phyloP scores from a whole-genome alignment of 345 rosid species.

The Hibiscus trionum region DNA sequence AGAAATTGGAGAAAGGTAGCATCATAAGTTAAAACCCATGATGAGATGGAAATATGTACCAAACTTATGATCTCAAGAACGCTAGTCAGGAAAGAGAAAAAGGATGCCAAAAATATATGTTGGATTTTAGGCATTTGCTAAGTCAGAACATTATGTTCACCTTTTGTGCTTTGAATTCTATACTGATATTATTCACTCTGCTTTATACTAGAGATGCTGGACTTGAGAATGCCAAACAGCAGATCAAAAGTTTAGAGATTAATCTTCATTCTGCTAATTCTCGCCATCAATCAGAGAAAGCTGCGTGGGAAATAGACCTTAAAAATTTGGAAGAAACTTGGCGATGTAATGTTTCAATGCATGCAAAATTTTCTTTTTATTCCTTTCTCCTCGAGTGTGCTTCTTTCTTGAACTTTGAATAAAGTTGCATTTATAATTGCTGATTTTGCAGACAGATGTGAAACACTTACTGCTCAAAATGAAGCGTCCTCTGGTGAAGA shows the following conservation, averaged over 20 bases:
- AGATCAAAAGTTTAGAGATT: conserved; percentile 57
- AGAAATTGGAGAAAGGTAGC: conserved; percentile 67
- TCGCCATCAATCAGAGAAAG: conserved; percentile 62
- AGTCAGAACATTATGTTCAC: not conserved
- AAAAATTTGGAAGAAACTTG: conserved; percentile 87
- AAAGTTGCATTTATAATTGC: not conserved
- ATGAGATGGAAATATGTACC: not conserved
- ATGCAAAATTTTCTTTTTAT: not conserved
- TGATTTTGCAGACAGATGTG: conserved; percentile 61
- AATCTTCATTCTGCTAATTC: conserved; percentile 55
- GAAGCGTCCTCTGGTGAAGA: conserved; percentile 64
- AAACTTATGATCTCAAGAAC: not conserved
- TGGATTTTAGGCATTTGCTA: not conserved
- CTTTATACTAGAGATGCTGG: conserved; percentile 54
- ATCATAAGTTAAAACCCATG: not conserved
- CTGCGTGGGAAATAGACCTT: conserved; percentile 73
- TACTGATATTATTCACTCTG: conserved; percentile 11
- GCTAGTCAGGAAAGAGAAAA: not conserved
- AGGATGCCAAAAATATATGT: conserved; percentile 6
- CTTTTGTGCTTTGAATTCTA: not conserved
- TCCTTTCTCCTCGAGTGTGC: not conserved
- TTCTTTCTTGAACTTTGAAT: conserved; percentile 3
- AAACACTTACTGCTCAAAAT: conserved; percentile 57
- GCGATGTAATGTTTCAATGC: conserved; percentile 43
- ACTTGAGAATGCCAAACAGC: conserved; percentile 50